Conservation (phyloP, 140 eudicot genomes). For the Stevia rebaudiana region DNA sequence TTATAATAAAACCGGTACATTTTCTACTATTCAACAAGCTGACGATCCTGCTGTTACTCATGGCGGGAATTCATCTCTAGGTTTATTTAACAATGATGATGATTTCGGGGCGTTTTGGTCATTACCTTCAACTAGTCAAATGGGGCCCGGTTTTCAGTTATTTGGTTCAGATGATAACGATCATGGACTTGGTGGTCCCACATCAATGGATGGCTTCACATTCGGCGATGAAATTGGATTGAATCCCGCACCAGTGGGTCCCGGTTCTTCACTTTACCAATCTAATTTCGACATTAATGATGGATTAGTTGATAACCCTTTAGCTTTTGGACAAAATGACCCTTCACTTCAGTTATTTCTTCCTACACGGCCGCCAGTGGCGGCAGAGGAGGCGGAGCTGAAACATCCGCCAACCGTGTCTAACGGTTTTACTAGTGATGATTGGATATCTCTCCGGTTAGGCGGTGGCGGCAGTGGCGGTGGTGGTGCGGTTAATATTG, state of each 20-base stretch:
- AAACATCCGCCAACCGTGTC: conserved; percentile 48
- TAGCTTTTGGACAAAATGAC: conserved; percentile 69
- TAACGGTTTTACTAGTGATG: conserved; percentile 57
- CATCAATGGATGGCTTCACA: conserved; percentile 52
- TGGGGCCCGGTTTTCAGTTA: conserved; percentile 69
- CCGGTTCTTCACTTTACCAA: conserved; percentile 41
- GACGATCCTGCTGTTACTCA: conserved; percentile 62
- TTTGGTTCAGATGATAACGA: conserved; percentile 67
- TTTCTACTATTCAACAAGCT: conserved; percentile 38
- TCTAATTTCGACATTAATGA: conserved; percentile 45
- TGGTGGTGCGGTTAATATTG: conserved; percentile 35
- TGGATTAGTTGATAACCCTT: conserved; percentile 66
- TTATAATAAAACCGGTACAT: conserved; percentile 19
- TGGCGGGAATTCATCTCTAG: conserved; percentile 57
- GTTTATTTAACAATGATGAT: conserved; percentile 53
- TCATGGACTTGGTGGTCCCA: conserved; percentile 40
- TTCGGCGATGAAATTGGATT: conserved; percentile 48
- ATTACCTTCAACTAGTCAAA: conserved; percentile 65
- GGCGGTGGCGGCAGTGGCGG: conserved; percentile 50
- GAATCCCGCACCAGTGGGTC: conserved; percentile 46
- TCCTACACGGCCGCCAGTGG: conserved; percentile 68
- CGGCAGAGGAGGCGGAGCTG: conserved; percentile 35
- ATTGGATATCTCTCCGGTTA: conserved; percentile 87
- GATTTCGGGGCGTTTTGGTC: conserved; percentile 74
- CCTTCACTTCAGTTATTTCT: conserved; percentile 90